phyloP scores from a whole-genome alignment of 345 rosid genomes.

The Corchorus capsularis region DNA sequence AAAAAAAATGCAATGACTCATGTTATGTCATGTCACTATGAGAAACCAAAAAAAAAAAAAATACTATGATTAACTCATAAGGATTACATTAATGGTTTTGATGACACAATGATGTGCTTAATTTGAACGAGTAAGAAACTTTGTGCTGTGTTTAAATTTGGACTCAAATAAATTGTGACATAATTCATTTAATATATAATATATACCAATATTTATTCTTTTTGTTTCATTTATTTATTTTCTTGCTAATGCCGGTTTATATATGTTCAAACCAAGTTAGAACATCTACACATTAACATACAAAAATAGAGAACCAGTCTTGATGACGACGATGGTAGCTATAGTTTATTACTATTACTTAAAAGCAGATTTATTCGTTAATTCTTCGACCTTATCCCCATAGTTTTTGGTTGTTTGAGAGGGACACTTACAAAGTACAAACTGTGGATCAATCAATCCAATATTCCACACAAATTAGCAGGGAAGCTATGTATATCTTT shows the following conservation, averaged over 20 bases:
- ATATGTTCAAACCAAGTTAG: background rate
- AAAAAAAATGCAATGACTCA: background rate
- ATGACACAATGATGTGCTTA: background rate
- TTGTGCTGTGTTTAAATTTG: background rate
- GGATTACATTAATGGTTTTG: background rate
- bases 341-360: background rate
- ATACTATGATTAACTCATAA: too few relatives aligned
- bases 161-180: background rate
- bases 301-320: background rate
- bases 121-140: background rate
- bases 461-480: background rate
- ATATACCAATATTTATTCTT: too few relatives aligned
- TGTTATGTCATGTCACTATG: background rate
- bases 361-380: background rate
- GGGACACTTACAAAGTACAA: conserved; percentile 1
- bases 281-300: background rate
- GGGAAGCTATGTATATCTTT: background rate
- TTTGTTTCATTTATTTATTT: background rate
- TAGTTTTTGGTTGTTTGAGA: conserved; percentile 1
- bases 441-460: background rate
- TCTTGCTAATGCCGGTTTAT: background rate
- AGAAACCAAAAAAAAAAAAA: background rate
- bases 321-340: background rate
- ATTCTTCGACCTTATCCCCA: conserved; percentile 7
- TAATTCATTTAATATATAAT: background rate